Conservation (phyloP, 2,329 filamentous ascomycete species). For the Talaromyces marneffei region DNA sequence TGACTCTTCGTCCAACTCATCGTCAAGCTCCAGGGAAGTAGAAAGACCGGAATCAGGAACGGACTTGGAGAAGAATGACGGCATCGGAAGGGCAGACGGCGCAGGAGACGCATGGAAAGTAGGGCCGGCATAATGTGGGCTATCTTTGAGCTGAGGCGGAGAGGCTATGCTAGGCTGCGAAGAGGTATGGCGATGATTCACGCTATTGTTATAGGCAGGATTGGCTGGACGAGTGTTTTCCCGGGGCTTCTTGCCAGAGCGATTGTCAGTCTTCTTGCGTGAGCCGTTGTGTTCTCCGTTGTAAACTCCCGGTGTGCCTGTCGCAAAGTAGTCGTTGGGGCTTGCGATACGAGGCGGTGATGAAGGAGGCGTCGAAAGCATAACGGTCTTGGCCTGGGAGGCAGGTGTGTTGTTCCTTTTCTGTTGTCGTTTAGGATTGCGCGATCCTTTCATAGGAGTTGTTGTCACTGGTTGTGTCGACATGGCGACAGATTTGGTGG, state of each 20-base stretch:
- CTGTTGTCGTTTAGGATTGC: slow-evolving; percentile 31
- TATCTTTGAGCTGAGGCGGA: slow-evolving; percentile 32
- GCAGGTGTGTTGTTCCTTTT: slow-evolving; percentile 31
- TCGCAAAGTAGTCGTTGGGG: slow-evolving; percentile 27
- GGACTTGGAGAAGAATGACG: slow-evolving; percentile 77
- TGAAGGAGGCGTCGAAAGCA: slow-evolving; percentile 32
- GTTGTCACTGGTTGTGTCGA: slow-evolving; percentile 39
- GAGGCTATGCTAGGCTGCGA: slow-evolving; percentile 40
- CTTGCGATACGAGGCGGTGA: slow-evolving; percentile 29
- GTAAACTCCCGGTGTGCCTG: slow-evolving; percentile 17
- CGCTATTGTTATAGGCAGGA: slow-evolving; percentile 20
- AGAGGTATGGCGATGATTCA: slow-evolving; percentile 28
- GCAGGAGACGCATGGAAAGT: slow-evolving; percentile 95
- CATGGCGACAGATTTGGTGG: slow-evolving; percentile 37
- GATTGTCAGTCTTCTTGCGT: slow-evolving; percentile 32
- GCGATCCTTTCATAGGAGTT: slow-evolving; percentile 30
- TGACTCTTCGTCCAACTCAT: slow-evolving; percentile 29
- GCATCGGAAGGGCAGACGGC: slow-evolving; percentile 81
- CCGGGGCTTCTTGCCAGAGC: slow-evolving; percentile 33
- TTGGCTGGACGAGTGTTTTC: slow-evolving; percentile 20
- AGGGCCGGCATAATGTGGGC: slow-evolving; percentile 69
- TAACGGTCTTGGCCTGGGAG: slow-evolving; percentile 23
- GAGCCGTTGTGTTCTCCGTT: slow-evolving; percentile 23
- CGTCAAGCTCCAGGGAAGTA: slow-evolving; percentile 34
- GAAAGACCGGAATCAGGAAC: slow-evolving; percentile 56